A percentile compares a stretch with the other conserved stretches of the same genome.
phyloP scores from a whole-genome alignment of 345 rosid genomes.

The Hibiscus syriacus region DNA sequence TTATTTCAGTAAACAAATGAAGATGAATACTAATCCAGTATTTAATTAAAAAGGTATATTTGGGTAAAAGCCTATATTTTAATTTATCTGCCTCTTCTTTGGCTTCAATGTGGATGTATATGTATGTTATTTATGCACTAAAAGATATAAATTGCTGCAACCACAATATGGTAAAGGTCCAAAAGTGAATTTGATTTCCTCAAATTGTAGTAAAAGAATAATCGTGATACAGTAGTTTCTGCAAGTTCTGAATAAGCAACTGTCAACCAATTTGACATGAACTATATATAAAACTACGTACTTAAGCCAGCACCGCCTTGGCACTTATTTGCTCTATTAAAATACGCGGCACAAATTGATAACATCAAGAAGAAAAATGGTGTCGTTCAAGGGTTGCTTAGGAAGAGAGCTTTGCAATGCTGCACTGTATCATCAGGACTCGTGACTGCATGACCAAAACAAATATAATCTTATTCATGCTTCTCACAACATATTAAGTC shows the following conservation, averaged over 20 bases:
- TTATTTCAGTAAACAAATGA: too few relatives aligned
- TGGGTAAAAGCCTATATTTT: too few relatives aligned
- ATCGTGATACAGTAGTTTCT: not conserved
- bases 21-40: too few relatives aligned
- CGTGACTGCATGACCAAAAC: not conserved
- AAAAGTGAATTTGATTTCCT: not conserved
- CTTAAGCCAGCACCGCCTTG: not conserved
- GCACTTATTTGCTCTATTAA: not conserved
- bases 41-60: too few relatives aligned
- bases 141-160: not conserved
- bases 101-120: not conserved
- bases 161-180: not conserved
- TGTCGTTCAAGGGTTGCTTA: constrained; percentile 5
- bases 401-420: constrained; percentile 12
- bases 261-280: not conserved
- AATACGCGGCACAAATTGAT: not conserved
- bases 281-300: not conserved
- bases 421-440: constrained; percentile 14
- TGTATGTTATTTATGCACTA: not conserved
- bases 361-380: not conserved
- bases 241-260: not conserved
- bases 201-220: not conserved
- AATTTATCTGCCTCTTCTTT: not conserved
- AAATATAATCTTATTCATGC: too few relatives aligned
- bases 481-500: too few relatives aligned